Base-by-base conservation (phyloP, 202 grass and related monocot genomes). In the Schoenoplectus triqueter region DNA sequence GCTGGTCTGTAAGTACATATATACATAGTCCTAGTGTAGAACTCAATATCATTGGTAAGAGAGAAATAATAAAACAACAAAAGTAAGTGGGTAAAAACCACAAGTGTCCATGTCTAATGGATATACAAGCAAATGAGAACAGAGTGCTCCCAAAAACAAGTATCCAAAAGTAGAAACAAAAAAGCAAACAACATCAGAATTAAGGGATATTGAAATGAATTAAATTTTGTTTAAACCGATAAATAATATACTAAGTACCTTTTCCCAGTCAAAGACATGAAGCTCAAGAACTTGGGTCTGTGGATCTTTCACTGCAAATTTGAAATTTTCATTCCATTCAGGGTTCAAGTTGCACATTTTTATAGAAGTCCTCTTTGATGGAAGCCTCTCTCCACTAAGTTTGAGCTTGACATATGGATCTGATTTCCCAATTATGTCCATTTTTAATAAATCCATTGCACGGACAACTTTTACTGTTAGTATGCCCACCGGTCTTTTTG, bases 291-390 rank as follows among this genome's bases (percentile, higher is more conserved):
- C 89, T 90, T 97, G 95, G 2, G 91, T 93, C 13, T 89, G 60
- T 1, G 95, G 95, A 85, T 97, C 92, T 85, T 97, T 97, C 80
- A 97, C 95, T n/a, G 89, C 78, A 57, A 97, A 90, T 59, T 87
- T 97, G 86, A 97, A 95, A 17, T 90, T 72, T 85, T 97, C 95
- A 73, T 97, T 93, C 95, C 95, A 97, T 89, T 97, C 89, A 87
- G 92, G 95, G 82, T 97, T 97, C 75, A 97, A 86, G 67, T 90
- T 93, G 72, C 81, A 87, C 95, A 95, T 95, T 87, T 97, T 97
- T 73, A 97, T 86, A 56, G 95, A 86, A 50, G 95, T 97, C 88
- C 90, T 97, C 88, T 95, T 97, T 51, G 88, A 93, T 1, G 85
- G 86, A 7, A 97, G 69, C 80, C 86, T 87, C 81, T 97, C 95